phyloP scores from a whole-genome alignment of 345 rosid genomes.

The Zanthoxylum bungeanum region DNA sequence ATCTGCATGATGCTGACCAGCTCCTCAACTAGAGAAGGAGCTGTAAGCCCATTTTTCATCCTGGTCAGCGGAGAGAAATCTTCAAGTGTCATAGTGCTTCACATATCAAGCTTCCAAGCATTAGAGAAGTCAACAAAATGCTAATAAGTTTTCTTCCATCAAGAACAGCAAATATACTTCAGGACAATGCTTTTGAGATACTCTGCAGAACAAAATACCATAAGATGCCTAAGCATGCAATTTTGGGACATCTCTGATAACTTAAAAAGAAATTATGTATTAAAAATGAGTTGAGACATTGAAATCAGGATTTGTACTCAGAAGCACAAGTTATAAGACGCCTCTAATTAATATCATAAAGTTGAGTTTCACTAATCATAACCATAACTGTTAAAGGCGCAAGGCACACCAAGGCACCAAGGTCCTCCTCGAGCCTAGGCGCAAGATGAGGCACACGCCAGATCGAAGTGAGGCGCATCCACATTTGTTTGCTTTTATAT shows the following conservation, averaged over 20 bases:
- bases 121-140: conserved; percentile 22
- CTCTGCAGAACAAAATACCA: conserved; percentile 33
- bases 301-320: not conserved
- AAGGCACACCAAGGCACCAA: no score
- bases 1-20: conserved; percentile 67
- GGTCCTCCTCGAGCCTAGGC: no score
- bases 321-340: not conserved
- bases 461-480: no score
- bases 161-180: conserved; percentile 14
- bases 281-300: not conserved
- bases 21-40: conserved; percentile 73
- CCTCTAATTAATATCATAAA: not conserved
- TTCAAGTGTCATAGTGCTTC: conserved; percentile 70
- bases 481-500: no score
- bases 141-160: conserved; percentile 32
- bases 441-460: no score
- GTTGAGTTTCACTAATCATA: not conserved
- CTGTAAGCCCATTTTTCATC: conserved; percentile 87
- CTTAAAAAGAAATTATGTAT: no score
- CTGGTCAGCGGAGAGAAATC: conserved; percentile 86
- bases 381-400: no score
- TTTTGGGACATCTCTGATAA: not conserved
- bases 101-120: conserved; percentile 43
- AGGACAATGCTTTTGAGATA: conserved; percentile 8
- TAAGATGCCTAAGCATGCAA: conserved; percentile 10